Evolutionary conservation across 805 yeast genomes (phyloP).

Genomic region (Suhomyces sp.): DNA sequence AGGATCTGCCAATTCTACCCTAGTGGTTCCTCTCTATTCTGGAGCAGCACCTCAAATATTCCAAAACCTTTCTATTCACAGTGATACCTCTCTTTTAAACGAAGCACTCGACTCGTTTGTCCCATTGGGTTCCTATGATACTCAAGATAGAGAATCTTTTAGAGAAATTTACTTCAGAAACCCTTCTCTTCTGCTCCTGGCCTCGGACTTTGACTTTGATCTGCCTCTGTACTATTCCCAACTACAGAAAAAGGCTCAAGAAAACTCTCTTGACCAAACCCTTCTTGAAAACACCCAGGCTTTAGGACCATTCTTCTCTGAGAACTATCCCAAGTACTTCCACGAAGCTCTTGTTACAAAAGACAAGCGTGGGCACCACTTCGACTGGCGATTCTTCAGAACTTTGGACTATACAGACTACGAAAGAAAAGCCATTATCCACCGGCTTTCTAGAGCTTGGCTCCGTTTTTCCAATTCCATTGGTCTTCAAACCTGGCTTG

Average conservation of each 20-base stretch:
- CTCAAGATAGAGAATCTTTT: not conserved
- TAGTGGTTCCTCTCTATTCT: slow-evolving; percentile 21
- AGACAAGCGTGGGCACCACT: slow-evolving; percentile 23
- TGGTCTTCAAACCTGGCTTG: slow-evolving; percentile 57
- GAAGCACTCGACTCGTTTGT: not conserved
- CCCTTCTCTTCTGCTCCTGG: not conserved
- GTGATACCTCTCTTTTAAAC: not conserved
- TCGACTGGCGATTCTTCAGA: slow-evolving; percentile 39
- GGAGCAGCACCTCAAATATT: not conserved
- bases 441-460: slow-evolving; percentile 51
- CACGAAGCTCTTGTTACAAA: slow-evolving; percentile 35
- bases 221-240: not conserved
- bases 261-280: not conserved
- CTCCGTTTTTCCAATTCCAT: slow-evolving; percentile 45
- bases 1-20: slow-evolving; percentile 15
- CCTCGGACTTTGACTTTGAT: not conserved
- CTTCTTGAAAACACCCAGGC: not conserved
- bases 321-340: slow-evolving; percentile 29
- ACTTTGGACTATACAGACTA: slow-evolving; percentile 18
- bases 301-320: not conserved
- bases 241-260: not conserved
- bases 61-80: not conserved
- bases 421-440: slow-evolving; percentile 41
- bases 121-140: too few relatives aligned
- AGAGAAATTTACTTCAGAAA: not conserved